Base-by-base conservation (phyloP, 306 rosid genomes). In the Delonix regia region DNA sequence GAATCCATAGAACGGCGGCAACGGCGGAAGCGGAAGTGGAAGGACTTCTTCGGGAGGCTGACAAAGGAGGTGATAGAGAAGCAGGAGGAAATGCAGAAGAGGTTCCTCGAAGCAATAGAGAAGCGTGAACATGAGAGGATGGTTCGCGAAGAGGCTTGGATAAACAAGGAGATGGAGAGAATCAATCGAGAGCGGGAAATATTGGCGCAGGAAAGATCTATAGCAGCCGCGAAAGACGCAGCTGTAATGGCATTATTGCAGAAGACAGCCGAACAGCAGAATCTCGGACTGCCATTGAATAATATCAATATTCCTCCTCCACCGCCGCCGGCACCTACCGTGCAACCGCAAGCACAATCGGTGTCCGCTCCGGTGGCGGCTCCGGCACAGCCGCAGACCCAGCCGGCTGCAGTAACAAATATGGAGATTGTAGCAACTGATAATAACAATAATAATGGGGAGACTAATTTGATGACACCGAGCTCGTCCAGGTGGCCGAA, bases 401-500 rank as follows among this genome's bases (percentile, higher is more conserved):
- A 19, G 60, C 27, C 5, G 60, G 22, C 14, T 5, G 9, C 60
- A 21, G 27, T 53, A 41, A 71, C 81, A 4, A 81, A 27, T 56
- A 52, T 78, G 78, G 93, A 87, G 67, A 80, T 80, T 14, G 83
- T 55, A 1, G 85, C 56, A 73, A 11, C 14, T 9, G 85, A 81
- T 15, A 76, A 38, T 19, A 64, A 64, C 47, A 15, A 61, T 33
- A 38, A 66, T 22, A 60, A 77, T 4, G 89, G 78, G 0, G 89
- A 80, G 75, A 84, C 1, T 42, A 51, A 56, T 28, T 39, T 30
- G 11, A 53, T 34, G 49, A 6, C 63, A 0, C 27, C 78, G 1
- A 87, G 92, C 78, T 76, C 94, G 0, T 94, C 99, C 1, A 78
- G 98, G 80, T 95, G 99, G 99, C 99, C 99, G 19, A 95, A 90